Evolutionary conservation across 805 yeast genomes (phyloP), one percentile per base, ranked within the genome.

Genomic region (Candida qinlingensis): DNA sequence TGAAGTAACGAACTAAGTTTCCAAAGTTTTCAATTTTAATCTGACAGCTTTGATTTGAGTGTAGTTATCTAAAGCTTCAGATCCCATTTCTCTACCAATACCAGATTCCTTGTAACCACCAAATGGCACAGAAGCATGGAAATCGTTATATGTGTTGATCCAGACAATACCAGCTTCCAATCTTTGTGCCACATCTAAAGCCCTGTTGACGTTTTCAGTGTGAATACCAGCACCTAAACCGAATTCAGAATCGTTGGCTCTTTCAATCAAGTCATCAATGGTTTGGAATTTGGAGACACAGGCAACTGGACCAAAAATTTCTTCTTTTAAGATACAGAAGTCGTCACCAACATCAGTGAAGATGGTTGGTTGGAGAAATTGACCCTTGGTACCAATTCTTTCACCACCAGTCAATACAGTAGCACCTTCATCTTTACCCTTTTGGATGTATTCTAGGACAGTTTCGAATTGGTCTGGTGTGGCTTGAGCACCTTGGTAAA

Each of bases 51-150:
- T 85, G 54, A 74, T 75, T 68, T 84, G 89, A 50, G 85, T 79
- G 75, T 85, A 85, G 72, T 81, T 80, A 56, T 83, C 88, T 56
- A 83, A 76, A 45, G 85, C 89, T 64, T 85, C 90, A 42, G 69
- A 68, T 69, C 94, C 94, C 91, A 85, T 83, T 74, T 85, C 94
- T 75, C 88, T 82, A 67, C 94, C 94, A 66, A 84, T 77, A 68
- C 92, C 92, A 53, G 87, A 80, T 71, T 83, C 83, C 63, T 83
- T 82, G 73, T 71, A 83, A 63, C 92, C 92, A 67, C 92, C 92
- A 63, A 85, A 85, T 70, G 92, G 91, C 65, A 83, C 85, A 65
- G 75, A 71, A 46, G 76, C 79, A 64, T 85, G 81, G 78, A 85
- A 83, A 65, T 83, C 89, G 63, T 85, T 85, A 71, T 84, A 85